These are phyloP conservation scores for Tuber calosporum DNA, from an alignment of 495 filamentous ascomycete species.

Conservation along the genomic window DNA sequence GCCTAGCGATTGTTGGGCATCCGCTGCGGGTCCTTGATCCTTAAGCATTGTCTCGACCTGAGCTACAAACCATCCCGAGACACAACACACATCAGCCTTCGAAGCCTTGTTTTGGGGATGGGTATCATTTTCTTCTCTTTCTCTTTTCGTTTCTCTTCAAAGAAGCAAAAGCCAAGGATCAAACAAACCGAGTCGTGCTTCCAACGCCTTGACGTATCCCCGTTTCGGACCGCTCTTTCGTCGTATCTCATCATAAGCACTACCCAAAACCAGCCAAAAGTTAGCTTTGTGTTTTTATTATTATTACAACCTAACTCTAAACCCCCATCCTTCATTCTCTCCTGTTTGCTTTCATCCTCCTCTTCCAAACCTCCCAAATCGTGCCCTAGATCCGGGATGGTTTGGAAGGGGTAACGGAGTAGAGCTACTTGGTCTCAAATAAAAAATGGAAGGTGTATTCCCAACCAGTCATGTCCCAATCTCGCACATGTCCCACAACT, in stretches of 20 bases:
- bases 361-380: background rate
- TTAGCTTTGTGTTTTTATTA: slow-evolving; percentile 9
- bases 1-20: slow-evolving; percentile 11
- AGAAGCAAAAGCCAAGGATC: slow-evolving; percentile 1
- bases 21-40: slow-evolving; percentile 52
- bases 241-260: slow-evolving; percentile 90
- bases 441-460: slow-evolving; percentile 9
- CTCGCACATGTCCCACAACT: slow-evolving; percentile 89
- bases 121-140: background rate
- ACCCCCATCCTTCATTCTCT: background rate
- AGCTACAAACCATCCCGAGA: slow-evolving; percentile 49
- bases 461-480: slow-evolving; percentile 66
- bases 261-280: slow-evolving; percentile 10
- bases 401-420: background rate
- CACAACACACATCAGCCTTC: slow-evolving; percentile 20
- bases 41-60: slow-evolving; percentile 93
- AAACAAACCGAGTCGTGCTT: slow-evolving; percentile 78
- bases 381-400: background rate
- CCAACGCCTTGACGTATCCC: slow-evolving; percentile 95
- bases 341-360: background rate
- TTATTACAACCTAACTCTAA: background rate
- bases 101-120: slow-evolving; percentile 13
- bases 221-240: slow-evolving; percentile 97
- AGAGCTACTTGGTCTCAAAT: background rate
- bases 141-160: background rate